These are phyloP conservation scores for Magnolia kwangsiensis DNA, from an alignment of 164 flowering plant genomes.

Conservation along the genomic window DNA sequence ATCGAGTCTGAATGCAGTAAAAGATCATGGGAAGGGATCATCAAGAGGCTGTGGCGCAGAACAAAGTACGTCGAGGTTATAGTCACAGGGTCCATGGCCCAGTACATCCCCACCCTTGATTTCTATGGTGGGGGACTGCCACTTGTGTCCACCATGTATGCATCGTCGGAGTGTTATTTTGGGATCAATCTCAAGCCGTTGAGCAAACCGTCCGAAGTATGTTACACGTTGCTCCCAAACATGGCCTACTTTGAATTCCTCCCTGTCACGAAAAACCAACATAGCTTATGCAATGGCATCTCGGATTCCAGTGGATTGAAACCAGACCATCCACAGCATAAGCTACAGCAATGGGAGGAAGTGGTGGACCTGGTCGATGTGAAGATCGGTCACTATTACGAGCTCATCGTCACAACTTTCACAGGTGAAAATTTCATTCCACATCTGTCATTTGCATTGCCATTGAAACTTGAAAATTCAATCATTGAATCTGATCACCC, in stretches of 20 bases:
- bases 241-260: constrained; percentile 76
- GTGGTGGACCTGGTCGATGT: constrained; percentile 56
- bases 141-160: constrained; percentile 68
- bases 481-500: constrained; percentile 2
- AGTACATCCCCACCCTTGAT: constrained; percentile 57
- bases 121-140: constrained; percentile 59
- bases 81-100: constrained; percentile 76
- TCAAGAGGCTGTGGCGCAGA: constrained; percentile 62
- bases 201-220: constrained; percentile 51
- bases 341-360: constrained; percentile 14
- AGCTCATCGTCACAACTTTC: constrained; percentile 68
- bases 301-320: constrained; percentile 14
- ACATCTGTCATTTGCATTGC: constrained; percentile 8
- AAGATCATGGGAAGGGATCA: constrained; percentile 57
- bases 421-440: constrained; percentile 33
- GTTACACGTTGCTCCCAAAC: constrained; percentile 63
- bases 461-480: neutral
- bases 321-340: neutral
- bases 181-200: constrained; percentile 63
- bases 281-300: constrained; percentile 20
- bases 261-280: constrained; percentile 33
- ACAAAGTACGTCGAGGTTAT: constrained; percentile 69
- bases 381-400: constrained; percentile 56
- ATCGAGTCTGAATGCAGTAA: constrained; percentile 36
- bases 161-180: constrained; percentile 69